phyloP scores from a whole-genome alignment of 1,284 basidiomycete species.

The Lentinus polychrous region DNA sequence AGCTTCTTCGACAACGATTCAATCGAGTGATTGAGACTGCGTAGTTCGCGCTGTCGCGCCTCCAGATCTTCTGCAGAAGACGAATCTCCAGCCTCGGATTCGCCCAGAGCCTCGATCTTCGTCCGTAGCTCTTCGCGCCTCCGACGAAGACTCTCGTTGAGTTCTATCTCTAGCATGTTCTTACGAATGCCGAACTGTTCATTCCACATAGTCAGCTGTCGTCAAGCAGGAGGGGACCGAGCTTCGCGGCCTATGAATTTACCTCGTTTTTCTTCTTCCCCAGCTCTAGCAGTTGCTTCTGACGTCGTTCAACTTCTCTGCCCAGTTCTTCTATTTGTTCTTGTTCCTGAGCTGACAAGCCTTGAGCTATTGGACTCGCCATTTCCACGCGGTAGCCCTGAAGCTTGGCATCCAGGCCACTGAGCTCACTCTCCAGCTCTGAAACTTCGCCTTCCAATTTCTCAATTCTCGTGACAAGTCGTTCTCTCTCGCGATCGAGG shows the following conservation, averaged over 20 bases:
- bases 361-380: constrained; percentile 67
- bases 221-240: constrained; percentile 1
- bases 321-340: constrained; percentile 63
- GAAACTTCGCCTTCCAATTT: constrained; percentile 64
- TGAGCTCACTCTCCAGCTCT: constrained; percentile 70
- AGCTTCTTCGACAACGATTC: constrained; percentile 54
- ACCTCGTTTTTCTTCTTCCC: constrained; percentile 72
- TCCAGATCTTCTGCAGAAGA: constrained; percentile 63
- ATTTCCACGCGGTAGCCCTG: constrained; percentile 71
- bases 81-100: constrained; percentile 52
- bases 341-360: constrained; percentile 72
- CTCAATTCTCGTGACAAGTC: constrained; percentile 53
- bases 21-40: constrained; percentile 60
- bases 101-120: constrained; percentile 73
- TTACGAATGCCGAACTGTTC: constrained; percentile 71
- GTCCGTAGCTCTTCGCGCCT: constrained; percentile 71
- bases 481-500: constrained; percentile 68
- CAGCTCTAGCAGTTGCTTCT: constrained; percentile 65
- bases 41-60: constrained; percentile 61
- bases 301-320: constrained; percentile 69
- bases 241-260: constrained; percentile 25
- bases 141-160: constrained; percentile 83
- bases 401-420: constrained; percentile 49
- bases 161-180: constrained; percentile 85
- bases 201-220: constrained; percentile 2